phyloP scores from a whole-genome alignment of 2,329 filamentous ascomycete genomes.

The Aspergillus pseudonomiae region DNA sequence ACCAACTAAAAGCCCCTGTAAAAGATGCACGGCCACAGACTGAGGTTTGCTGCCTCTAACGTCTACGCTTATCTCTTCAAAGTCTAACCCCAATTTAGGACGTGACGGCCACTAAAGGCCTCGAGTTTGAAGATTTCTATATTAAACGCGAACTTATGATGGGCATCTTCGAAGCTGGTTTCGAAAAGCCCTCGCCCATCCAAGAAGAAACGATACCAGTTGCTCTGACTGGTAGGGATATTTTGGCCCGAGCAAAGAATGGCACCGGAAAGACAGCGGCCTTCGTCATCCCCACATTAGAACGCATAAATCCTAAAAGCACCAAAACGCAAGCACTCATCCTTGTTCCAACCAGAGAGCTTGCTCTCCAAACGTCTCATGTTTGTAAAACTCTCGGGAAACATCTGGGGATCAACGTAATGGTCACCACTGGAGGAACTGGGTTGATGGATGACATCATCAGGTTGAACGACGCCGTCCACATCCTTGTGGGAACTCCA shows the following conservation, averaged over 20 bases:
- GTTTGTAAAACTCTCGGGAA: conserved; percentile 99
- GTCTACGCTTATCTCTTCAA: conserved; percentile 11
- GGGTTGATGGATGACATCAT: conserved; percentile 95
- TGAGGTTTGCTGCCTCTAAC: conserved; percentile 41
- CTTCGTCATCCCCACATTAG: conserved; percentile 92
- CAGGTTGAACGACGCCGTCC: conserved; percentile 88
- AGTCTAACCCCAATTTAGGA: conserved; percentile 61
- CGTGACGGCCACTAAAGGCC: conserved; percentile 95
- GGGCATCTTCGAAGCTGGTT: conserved; percentile 99
- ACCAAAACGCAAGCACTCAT: conserved; percentile 96
- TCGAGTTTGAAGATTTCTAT: conserved; percentile 97
- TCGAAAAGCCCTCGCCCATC: conserved; percentile 97
- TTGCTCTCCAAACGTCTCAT: conserved; percentile 97
- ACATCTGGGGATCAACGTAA: conserved; percentile 95
- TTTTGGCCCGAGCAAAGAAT: conserved; percentile 96
- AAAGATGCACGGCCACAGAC: conserved; percentile 55
- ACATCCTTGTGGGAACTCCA: conserved; percentile 96
- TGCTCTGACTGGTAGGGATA: conserved; percentile 90
- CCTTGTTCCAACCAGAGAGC: conserved; percentile 92
- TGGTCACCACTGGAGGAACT: conserved; percentile 98
- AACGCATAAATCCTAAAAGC: conserved; percentile 95
- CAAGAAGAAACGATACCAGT: conserved; percentile 99
- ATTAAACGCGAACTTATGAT: conserved; percentile 95
- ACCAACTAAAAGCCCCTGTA: conserved; percentile 48
- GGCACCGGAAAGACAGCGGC: conserved; percentile 98